Evolutionary conservation across 1,139 yeast genomes (phyloP).

Genomic region (Suhomyces terraborum): DNA sequence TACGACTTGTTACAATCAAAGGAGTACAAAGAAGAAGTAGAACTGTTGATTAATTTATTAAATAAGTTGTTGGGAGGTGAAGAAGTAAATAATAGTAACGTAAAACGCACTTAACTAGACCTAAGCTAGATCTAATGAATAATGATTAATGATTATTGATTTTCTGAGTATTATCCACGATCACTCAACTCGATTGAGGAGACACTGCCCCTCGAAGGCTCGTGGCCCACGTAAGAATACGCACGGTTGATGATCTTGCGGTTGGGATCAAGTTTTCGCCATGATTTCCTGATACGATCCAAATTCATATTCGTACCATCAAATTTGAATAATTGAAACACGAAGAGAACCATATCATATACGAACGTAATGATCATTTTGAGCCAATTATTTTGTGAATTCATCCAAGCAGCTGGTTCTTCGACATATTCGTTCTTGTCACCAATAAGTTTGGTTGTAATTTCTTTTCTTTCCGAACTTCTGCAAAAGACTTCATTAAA

Average conservation of each 20-base stretch:
- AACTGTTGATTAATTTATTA: constrained; percentile 24
- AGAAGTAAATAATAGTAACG: not conserved
- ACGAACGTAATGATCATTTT: constrained; percentile 30
- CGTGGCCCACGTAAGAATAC: constrained; percentile 39
- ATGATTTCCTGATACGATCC: constrained; percentile 45
- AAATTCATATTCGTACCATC: constrained; percentile 47
- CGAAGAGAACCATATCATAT: constrained; percentile 34
- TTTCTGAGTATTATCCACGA: too few relatives aligned
- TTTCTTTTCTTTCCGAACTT: constrained; percentile 30
- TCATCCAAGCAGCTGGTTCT: not conserved
- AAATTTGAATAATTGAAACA: constrained; percentile 38
- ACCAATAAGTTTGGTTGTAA: constrained; percentile 32
- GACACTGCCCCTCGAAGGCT: constrained; percentile 23
- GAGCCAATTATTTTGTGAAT: constrained; percentile 17
- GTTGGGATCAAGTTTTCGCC: constrained; percentile 50
- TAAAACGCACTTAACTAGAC: not conserved
- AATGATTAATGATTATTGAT: too few relatives aligned
- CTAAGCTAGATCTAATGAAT: constrained; percentile 3
- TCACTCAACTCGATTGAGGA: constrained; percentile 12
- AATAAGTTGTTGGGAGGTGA: constrained; percentile 18
- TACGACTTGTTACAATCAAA: constrained; percentile 13
- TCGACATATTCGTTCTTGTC: constrained; percentile 19
- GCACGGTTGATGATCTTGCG: constrained; percentile 41
- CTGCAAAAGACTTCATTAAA: constrained; percentile 37
- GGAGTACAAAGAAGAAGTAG: constrained; percentile 24